These are phyloP conservation scores for Volvox carteri DNA, from an alignment of 163 green algal species.

Conservation along the genomic window DNA sequence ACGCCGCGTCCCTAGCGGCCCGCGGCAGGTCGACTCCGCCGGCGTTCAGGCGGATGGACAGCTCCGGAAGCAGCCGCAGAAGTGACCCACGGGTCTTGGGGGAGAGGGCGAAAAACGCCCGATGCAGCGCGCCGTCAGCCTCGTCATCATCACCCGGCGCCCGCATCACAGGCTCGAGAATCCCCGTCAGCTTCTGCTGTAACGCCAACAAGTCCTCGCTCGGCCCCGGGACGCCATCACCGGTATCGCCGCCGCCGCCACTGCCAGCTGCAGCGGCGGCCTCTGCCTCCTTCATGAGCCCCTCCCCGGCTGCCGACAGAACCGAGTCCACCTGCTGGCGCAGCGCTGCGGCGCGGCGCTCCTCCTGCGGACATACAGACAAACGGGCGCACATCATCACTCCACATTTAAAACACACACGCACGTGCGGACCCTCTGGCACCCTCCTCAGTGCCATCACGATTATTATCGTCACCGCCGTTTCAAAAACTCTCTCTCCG, in stretches of 20 bases:
- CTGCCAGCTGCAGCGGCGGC: neutral
- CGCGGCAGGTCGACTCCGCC: constrained; percentile 36
- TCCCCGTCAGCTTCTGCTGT: neutral
- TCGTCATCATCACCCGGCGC: neutral
- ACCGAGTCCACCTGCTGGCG: neutral
- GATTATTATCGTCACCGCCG: too few relatives aligned
- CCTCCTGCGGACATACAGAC: constrained; percentile 30
- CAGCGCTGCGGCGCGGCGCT: neutral
- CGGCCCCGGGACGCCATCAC: neutral
- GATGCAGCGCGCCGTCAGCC: neutral
- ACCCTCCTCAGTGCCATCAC: too few relatives aligned
- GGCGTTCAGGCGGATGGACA: constrained; percentile 8
- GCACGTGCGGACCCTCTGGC: too few relatives aligned
- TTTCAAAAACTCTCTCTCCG: too few relatives aligned
- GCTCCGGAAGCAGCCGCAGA: constrained; percentile 5
- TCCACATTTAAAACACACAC: too few relatives aligned
- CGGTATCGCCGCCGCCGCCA: neutral
- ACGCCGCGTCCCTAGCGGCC: neutral
- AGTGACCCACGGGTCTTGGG: constrained; percentile 10
- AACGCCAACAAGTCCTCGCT: neutral
- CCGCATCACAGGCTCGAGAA: neutral
- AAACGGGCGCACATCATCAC: too few relatives aligned
- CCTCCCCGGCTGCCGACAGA: neutral
- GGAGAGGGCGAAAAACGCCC: constrained; percentile 11
- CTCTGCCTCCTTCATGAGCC: neutral